phyloP scores from a whole-genome alignment of 2,329 filamentous ascomycete genomes.

The Capronia coronata region DNA sequence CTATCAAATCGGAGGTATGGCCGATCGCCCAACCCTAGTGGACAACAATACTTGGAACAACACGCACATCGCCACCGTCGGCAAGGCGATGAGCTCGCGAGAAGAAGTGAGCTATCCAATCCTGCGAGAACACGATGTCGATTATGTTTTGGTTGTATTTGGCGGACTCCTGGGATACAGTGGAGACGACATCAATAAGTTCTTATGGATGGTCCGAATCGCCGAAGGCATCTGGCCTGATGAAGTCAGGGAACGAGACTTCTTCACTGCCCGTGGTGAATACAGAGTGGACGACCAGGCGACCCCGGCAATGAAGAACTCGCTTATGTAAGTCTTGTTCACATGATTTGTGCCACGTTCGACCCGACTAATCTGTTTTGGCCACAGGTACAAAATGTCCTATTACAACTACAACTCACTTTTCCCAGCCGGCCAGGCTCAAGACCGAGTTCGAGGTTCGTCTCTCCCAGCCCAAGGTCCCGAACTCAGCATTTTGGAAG shows the following conservation, averaged over 20 bases:
- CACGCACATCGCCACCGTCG: conserved; percentile 97
- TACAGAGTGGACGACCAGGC: conserved; percentile 92
- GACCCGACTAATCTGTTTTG: conserved; percentile 9
- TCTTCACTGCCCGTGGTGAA: conserved; percentile 88
- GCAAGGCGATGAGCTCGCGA: conserved; percentile 95
- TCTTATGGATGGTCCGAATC: conserved; percentile 99
- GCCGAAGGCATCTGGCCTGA: conserved; percentile 99
- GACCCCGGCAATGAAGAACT: conserved; percentile 97
- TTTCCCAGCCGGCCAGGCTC: conserved; percentile 84
- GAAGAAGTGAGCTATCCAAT: conserved; percentile 99
- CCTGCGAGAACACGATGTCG: conserved; percentile 95
- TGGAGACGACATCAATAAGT: conserved; percentile 99
- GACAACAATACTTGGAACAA: conserved; percentile 99
- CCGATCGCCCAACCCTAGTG: conserved; percentile 89
- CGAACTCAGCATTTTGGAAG: conserved; percentile 80
- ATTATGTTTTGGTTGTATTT: conserved; percentile 97
- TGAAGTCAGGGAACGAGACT: conserved; percentile 93
- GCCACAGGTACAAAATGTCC: conserved; percentile 94
- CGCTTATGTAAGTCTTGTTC: conserved; percentile 76
- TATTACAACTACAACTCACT: conserved; percentile 95
- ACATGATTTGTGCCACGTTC: conserved; percentile 22
- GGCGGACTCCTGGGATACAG: conserved; percentile 94
- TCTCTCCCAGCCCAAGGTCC: conserved; percentile 78
- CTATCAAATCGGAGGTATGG: conserved; percentile 99
- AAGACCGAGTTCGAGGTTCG: conserved; percentile 78